Evolutionary conservation across 1,139 yeast species (phyloP), one percentile per base, ranked within the genome.

Genomic region (Hemisphaericaspora xylanilytica): DNA sequence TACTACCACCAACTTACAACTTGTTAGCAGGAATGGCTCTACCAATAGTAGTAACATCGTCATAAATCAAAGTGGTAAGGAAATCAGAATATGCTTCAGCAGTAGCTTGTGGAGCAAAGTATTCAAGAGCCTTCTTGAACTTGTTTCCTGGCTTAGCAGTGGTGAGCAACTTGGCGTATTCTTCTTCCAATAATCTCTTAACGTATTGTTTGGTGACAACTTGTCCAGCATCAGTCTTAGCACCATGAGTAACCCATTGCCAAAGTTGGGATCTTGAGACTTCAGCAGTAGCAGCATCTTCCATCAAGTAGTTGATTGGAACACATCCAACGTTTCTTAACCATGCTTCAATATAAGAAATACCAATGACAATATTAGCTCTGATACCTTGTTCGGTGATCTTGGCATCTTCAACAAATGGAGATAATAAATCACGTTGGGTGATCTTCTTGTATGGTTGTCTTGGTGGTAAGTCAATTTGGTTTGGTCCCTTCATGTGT

Each of bases 261-360:
- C 85, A 81, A 52, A 85, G 74, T 65, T 83, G 89, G 29, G 87
- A 78, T 61, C 94, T 80, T 25, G 90, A 83, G 29, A 85, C 92
- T 63, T 85, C 94, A 39, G 92, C 92, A 42, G 92, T 85, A 36
- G 92, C 92, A 39, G 92, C 92, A 56, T 85, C 92, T 66, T 85
- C 94, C 94, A 85, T 85, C 65, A 84, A 72, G 61, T 75, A 81
- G 70, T 84, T 82, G 64, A 85, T 83, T 52, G 94, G 90, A 44
- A 85, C 89, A 68, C 89, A 81, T 17, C 92, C 92, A 49, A 79
- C 65, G 43, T 86, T 85, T 53, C 88, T 75, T 55, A 85, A 76
- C 92, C 92, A 85, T 31, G 90, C 90, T 67, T 82, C 92, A 66
- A 83, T 81, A 65, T 85, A 84, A 22, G 83, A 77, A 47, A 85